Conservation (phyloP, 2,329 filamentous ascomycete genomes). For the Diaporthe nobilis region DNA sequence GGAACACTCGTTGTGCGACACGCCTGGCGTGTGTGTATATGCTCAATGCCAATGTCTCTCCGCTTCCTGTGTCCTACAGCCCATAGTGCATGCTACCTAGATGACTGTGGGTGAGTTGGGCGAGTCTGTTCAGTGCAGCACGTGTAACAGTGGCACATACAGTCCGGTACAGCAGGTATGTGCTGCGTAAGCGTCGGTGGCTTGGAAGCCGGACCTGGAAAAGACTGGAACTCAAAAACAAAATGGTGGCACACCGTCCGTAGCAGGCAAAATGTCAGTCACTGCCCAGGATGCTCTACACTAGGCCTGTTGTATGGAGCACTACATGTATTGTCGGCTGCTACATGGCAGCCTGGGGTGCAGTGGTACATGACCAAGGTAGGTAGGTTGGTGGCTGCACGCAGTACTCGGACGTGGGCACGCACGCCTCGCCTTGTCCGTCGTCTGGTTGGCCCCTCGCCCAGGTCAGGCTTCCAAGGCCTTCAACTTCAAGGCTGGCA, state of each 20-base stretch:
- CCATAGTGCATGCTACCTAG: background rate
- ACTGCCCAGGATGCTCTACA: background rate
- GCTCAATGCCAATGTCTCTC: background rate
- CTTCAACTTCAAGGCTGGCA: constrained; percentile 2
- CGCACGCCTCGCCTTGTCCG: background rate
- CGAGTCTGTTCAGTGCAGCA: background rate
- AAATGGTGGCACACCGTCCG: constrained; percentile 37
- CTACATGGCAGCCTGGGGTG: background rate
- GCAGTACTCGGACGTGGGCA: constrained; percentile 2
- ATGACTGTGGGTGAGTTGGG: background rate
- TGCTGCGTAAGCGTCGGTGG: constrained; percentile 30
- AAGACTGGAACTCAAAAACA: constrained; percentile 37
- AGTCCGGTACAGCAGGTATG: background rate
- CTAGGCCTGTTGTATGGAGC: background rate
- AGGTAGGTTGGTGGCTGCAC: background rate
- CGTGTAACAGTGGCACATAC: constrained; percentile 11
- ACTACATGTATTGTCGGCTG: constrained; percentile 5
- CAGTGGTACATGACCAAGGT: background rate
- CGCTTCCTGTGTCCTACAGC: background rate
- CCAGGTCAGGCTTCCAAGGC: background rate
- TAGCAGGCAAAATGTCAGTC: constrained; percentile 13
- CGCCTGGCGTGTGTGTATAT: background rate
- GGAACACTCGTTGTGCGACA: background rate
- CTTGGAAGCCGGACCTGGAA: constrained; percentile 24
- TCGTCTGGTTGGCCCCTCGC: background rate